Conservation (phyloP, 2,329 filamentous ascomycete species). For the Aspergillus carbonarius region DNA sequence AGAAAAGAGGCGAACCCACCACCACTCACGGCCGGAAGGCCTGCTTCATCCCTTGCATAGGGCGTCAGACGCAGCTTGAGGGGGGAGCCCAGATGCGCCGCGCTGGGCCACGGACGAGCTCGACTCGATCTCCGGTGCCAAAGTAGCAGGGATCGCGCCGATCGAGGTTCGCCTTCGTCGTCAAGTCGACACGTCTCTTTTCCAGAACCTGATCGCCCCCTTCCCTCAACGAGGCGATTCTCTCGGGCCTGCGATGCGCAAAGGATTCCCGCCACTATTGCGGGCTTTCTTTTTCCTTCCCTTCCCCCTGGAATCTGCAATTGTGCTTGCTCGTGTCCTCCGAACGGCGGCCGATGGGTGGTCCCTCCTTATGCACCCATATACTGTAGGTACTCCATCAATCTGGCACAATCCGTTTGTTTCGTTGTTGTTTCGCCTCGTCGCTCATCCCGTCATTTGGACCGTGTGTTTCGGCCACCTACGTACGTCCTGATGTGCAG, state of each 20-base stretch:
- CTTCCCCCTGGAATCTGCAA: constrained; percentile 7
- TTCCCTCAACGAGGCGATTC: constrained; percentile 19
- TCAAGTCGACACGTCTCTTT: constrained; percentile 18
- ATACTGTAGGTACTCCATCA: not conserved
- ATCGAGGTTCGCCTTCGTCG: constrained; percentile 13
- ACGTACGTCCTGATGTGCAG: not conserved
- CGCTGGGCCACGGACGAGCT: constrained; percentile 9
- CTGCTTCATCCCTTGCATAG: constrained; percentile 21
- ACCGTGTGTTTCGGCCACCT: not conserved
- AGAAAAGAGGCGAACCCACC: not conserved
- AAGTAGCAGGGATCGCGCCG: constrained; percentile 15
- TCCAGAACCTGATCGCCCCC: constrained; percentile 23
- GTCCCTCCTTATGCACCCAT: not conserved
- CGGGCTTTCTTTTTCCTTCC: not conserved
- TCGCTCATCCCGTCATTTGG: not conserved
- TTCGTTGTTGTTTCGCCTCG: not conserved
- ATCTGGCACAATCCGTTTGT: constrained; percentile 1
- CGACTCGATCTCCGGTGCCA: constrained; percentile 1
- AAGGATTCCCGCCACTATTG: not conserved
- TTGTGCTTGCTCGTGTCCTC: constrained; percentile 4
- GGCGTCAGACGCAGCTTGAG: constrained; percentile 11
- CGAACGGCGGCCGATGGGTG: not conserved
- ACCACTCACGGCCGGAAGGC: not conserved
- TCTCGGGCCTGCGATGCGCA: constrained; percentile 4
- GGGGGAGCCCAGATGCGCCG: not conserved